Evolutionary conservation across 495 filamentous ascomycete genomes (phyloP).

Genomic region (Hypoxylon cercidicola): DNA sequence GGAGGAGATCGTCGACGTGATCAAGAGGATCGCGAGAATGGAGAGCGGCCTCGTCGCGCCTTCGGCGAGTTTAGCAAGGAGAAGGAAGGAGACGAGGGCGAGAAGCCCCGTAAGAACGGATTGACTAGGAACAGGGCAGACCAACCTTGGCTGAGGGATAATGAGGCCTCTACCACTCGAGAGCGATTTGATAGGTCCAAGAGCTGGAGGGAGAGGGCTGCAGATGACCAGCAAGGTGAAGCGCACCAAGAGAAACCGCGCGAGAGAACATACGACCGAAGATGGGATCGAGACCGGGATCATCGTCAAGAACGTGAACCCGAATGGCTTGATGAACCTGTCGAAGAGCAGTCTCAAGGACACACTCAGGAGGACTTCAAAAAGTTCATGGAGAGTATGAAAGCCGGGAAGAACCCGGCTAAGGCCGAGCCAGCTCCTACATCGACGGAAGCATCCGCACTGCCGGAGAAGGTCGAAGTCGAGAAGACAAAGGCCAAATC

Average conservation of each 20-base stretch:
- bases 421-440: conserved; percentile 49
- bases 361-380: conserved; percentile 94
- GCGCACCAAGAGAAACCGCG: conserved; percentile 54
- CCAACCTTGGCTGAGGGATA: conserved; percentile 53
- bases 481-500: conserved; percentile 64
- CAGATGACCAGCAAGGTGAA: conserved; percentile 56
- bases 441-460: conserved; percentile 38
- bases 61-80: conserved; percentile 61
- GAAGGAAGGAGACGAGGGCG: conserved; percentile 62
- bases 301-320: conserved; percentile 78
- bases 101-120: conserved; percentile 67
- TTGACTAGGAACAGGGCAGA: conserved; percentile 55
- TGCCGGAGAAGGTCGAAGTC: conserved; percentile 44
- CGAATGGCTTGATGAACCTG: conserved; percentile 85
- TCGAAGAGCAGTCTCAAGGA: conserved; percentile 72
- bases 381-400: conserved; percentile 94
- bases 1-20: conserved; percentile 57
- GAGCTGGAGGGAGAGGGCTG: conserved; percentile 76
- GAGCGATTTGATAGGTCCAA: conserved; percentile 67
- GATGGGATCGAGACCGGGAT: conserved; percentile 74
- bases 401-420: conserved; percentile 63
- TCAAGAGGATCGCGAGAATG: conserved; percentile 61
- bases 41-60: conserved; percentile 64
- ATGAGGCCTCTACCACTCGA: conserved; percentile 54
- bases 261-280: conserved; percentile 57